A percentile compares a stretch with the other conserved stretches of the same genome.
phyloP scores from a whole-genome alignment of 306 rosid species.

The Prunus kanzakura region DNA sequence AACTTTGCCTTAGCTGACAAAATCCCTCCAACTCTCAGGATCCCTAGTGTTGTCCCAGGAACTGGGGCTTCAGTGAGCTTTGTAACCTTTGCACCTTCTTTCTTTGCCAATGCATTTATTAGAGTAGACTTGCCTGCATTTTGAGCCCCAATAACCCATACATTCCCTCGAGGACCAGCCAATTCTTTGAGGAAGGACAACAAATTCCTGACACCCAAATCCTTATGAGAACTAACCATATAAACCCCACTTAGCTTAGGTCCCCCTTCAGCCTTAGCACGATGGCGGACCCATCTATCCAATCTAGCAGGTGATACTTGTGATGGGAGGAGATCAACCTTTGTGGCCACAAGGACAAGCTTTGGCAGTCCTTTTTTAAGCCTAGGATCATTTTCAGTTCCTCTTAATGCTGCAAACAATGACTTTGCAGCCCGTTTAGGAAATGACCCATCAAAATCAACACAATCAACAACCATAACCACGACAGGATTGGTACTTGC shows the following conservation, averaged over 20 bases:
- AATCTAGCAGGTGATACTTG: slow-evolving; percentile 86
- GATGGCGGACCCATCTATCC: slow-evolving; percentile 86
- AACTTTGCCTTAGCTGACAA: slow-evolving; percentile 86
- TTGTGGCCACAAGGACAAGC: slow-evolving; percentile 91
- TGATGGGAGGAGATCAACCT: slow-evolving; percentile 85
- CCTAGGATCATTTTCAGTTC: slow-evolving; percentile 46
- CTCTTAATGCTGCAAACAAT: slow-evolving; percentile 62
- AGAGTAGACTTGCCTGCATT: slow-evolving; percentile 97
- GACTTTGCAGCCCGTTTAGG: slow-evolving; percentile 76
- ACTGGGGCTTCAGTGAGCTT: slow-evolving; percentile 93
- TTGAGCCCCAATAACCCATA: slow-evolving; percentile 96
- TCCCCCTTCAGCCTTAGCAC: slow-evolving; percentile 72
- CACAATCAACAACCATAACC: slow-evolving; percentile 92
- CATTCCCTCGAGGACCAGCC: slow-evolving; percentile 96
- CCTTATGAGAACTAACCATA: slow-evolving; percentile 79
- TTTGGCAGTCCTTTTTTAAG: slow-evolving; percentile 61
- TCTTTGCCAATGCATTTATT: slow-evolving; percentile 75
- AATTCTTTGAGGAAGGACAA: slow-evolving; percentile 67
- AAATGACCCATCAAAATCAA: slow-evolving; percentile 92
- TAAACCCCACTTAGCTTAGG: slow-evolving; percentile 77
- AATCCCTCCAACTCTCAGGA: slow-evolving; percentile 80
- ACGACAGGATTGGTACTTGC: slow-evolving; percentile 66
- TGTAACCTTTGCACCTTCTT: slow-evolving; percentile 67
- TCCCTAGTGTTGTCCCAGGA: slow-evolving; percentile 94
- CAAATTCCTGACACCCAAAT: slow-evolving; percentile 73